A percentile compares a stretch with the other conserved stretches of the same genome.
Evolutionary conservation across 2,329 filamentous ascomycete species (phyloP).

Genomic region (Penicillium olsonii): DNA sequence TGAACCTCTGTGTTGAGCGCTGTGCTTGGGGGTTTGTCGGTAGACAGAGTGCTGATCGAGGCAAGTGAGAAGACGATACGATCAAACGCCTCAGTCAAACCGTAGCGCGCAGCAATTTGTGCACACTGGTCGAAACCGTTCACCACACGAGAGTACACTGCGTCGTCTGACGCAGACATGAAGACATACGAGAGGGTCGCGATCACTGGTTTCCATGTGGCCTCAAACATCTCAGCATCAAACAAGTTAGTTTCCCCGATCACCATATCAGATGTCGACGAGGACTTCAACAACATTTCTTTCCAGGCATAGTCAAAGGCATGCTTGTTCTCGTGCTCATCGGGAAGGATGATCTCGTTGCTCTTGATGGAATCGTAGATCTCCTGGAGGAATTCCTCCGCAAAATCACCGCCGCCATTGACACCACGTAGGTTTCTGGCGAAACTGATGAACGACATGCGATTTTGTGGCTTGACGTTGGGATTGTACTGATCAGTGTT

Average conservation of each 20-base stretch:
- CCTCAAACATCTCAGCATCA: constrained; percentile 95
- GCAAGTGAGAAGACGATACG: constrained; percentile 89
- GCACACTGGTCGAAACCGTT: constrained; percentile 96
- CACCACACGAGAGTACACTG: constrained; percentile 90
- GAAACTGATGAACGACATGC: constrained; percentile 85
- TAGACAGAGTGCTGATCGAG: constrained; percentile 84
- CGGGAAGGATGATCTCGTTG: constrained; percentile 93
- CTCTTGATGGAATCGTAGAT: constrained; percentile 91
- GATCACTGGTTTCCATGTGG: constrained; percentile 92
- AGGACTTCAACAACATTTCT: constrained; percentile 83
- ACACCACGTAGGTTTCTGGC: constrained; percentile 85
- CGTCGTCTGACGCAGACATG: constrained; percentile 96
- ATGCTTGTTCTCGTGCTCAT: constrained; percentile 95
- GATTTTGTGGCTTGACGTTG: constrained; percentile 71
- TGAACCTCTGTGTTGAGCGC: constrained; percentile 93
- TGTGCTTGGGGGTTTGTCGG: constrained; percentile 75
- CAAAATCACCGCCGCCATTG: constrained; percentile 83
- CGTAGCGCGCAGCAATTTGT: constrained; percentile 83
- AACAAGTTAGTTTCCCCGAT: constrained; percentile 90
- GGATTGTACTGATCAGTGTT: constrained; percentile 98
- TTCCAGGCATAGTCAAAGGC: constrained; percentile 98
- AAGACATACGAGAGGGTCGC: constrained; percentile 97
- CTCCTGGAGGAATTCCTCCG: constrained; percentile 75
- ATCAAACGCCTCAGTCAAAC: constrained; percentile 81
- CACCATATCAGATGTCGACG: constrained; percentile 70